Percentiles rank a stretch among this genome's conserved stretches.
Conservation (phyloP, 192 early-diverging fungal genomes). For the Coemansia sp. region DNA sequence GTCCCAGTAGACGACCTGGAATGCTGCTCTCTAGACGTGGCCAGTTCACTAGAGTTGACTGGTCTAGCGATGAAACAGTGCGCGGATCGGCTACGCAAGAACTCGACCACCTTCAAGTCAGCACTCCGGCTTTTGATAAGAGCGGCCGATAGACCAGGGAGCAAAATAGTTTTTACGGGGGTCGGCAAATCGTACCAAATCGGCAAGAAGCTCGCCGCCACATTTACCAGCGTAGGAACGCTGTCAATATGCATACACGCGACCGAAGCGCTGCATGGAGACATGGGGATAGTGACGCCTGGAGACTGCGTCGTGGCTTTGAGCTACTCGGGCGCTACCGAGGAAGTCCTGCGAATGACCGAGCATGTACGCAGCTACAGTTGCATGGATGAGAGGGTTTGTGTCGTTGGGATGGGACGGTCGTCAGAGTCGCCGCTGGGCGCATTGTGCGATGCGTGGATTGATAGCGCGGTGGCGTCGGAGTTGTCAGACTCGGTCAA, state of each 20-base stretch:
- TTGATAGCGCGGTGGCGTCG: constrained; percentile 13
- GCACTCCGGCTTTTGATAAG: constrained; percentile 19
- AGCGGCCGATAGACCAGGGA: background rate
- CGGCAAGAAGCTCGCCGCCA: constrained; percentile 44
- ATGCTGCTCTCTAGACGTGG: background rate
- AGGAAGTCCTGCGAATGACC: constrained; percentile 25
- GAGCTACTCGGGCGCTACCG: constrained; percentile 42
- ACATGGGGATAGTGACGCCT: constrained; percentile 22
- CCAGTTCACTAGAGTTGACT: constrained; percentile 19
- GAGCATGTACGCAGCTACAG: background rate
- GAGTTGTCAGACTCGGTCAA: constrained; percentile 25
- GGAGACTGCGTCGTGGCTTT: constrained; percentile 37
- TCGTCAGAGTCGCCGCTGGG: constrained; percentile 21
- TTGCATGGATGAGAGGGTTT: background rate
- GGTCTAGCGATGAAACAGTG: constrained; percentile 23
- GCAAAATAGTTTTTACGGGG: constrained; percentile 35
- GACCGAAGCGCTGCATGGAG: constrained; percentile 45
- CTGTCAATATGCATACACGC: constrained; percentile 31
- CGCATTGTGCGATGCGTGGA: constrained; percentile 36
- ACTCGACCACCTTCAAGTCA: constrained; percentile 3
- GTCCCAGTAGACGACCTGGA: constrained; percentile 9
- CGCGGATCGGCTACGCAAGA: constrained; percentile 17
- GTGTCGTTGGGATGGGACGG: constrained; percentile 33
- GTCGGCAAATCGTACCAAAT: constrained; percentile 45
- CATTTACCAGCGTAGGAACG: constrained; percentile 38